A percentile compares a stretch with the other conserved stretches of the same genome.
phyloP scores from a whole-genome alignment of 495 filamentous ascomycete species.

The Tuber aestivum region DNA sequence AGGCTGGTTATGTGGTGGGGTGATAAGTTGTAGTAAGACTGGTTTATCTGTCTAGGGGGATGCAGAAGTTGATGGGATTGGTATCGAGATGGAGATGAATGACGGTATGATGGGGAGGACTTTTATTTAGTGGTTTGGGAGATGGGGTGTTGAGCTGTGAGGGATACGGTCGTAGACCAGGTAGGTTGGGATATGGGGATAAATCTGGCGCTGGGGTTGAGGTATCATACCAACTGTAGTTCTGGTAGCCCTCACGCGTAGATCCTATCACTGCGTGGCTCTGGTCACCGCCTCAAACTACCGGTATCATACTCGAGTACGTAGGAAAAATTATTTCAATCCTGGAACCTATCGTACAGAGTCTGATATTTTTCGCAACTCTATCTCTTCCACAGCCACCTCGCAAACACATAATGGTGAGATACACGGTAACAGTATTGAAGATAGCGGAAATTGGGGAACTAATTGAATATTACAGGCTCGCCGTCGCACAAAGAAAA shows the following conservation, averaged over 20 bases:
- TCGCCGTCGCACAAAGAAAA: constrained; percentile 75
- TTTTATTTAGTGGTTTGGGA: neutral
- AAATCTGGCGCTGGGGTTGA: neutral
- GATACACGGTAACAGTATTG: neutral
- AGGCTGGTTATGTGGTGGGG: neutral
- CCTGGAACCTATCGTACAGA: no score
- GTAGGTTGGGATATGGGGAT: constrained; percentile 5
- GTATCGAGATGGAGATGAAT: constrained; percentile 1
- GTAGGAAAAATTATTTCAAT: constrained; percentile 11
- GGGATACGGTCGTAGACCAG: neutral
- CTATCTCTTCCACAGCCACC: neutral
- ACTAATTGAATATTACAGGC: constrained; percentile 57
- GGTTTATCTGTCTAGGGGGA: constrained; percentile 10
- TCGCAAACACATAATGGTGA: constrained; percentile 2
- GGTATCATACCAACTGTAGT: neutral
- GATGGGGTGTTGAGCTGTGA: constrained; percentile 7
- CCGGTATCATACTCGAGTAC: neutral
- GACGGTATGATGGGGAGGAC: neutral
- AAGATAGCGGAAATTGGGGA: neutral
- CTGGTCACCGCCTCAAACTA: constrained; percentile 28
- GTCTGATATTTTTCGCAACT: constrained; percentile 13
- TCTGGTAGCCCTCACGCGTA: constrained; percentile 10
- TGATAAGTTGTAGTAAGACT: constrained; percentile 10
- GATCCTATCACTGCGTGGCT: constrained; percentile 18
- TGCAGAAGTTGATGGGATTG: constrained; percentile 15